Evolutionary conservation across 2,329 filamentous ascomycete genomes (phyloP), one percentile per base, ranked within the genome.

Genomic region (Fusarium coicis): DNA sequence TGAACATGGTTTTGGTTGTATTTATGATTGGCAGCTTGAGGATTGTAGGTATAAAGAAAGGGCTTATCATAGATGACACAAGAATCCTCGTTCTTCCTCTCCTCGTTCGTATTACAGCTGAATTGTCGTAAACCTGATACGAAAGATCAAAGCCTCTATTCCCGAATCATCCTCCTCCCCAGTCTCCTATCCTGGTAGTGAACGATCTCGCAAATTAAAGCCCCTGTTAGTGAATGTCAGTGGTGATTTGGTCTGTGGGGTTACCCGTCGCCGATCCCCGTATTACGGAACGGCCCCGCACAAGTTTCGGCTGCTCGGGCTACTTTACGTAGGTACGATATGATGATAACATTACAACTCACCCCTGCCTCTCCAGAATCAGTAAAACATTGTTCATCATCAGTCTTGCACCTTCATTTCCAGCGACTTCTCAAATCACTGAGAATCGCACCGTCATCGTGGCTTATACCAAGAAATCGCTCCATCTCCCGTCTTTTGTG

Each of bases 211-310:
- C 57, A 37, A 63, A 43, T 42, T 63, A 59, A 53, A 49, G 37
- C 55, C 68, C 68, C 63, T 69, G 66, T 70, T 66, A 69, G 57
- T 62, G 43, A 46, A 40, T 46, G 56, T 42, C 43, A 57, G 54
- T 37, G 53, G 10, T 54, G 28, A 56, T 61, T 50, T 40, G 53
- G 43, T 59, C 58, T 75, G 74, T 69, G 74, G 74, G 70, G 74
- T 57, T 65, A 65, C 56, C 75, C 58, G 55, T 46, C 46, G 74
- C 62, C 52, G 73, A 74, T 77, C 73, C 73, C 72, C 68, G 26
- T 61, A 60, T 66, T 60, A 58, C 66, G 64, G 76, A 54, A 52
- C 70, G 72, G 76, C 76, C 76, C 76, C 76, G 76, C 76, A 77
- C 63, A 66, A 61, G 67, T 69, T 77, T 63, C 58, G 53, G 61